Percentiles rank a stretch among this genome's conserved stretches.
Evolutionary conservation across 306 rosid species (phyloP).

Genomic region (Cicer yamashitae): DNA sequence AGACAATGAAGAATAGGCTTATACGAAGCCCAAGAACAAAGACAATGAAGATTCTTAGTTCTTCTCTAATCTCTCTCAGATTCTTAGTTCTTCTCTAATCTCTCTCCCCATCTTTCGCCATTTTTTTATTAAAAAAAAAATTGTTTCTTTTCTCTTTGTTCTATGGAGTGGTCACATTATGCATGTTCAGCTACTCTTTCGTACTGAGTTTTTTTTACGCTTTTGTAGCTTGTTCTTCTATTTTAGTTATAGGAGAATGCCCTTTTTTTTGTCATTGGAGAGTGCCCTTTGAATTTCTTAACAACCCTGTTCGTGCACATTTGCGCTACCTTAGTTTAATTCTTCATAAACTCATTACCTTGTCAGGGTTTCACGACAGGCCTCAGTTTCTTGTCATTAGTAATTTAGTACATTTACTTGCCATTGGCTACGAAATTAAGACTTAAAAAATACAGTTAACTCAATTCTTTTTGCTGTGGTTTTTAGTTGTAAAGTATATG

Average conservation of each 20-base stretch:
- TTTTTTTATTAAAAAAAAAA: background rate
- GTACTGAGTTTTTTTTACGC: background rate
- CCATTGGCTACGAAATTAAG: too few relatives aligned
- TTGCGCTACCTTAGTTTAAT: too few relatives aligned
- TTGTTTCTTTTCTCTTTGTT: background rate
- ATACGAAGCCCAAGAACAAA: background rate
- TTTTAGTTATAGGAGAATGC: background rate
- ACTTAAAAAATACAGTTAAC: too few relatives aligned
- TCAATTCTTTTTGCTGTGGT: too few relatives aligned
- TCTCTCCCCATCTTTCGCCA: background rate
- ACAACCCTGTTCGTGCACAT: too few relatives aligned
- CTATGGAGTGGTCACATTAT: background rate
- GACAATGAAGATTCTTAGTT: background rate
- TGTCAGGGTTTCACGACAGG: too few relatives aligned
- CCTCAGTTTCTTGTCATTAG: too few relatives aligned
- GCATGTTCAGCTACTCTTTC: background rate
- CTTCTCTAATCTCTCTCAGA: background rate
- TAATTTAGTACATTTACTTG: too few relatives aligned
- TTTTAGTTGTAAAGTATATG: too few relatives aligned
- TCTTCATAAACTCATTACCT: too few relatives aligned
- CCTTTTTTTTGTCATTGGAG: too few relatives aligned
- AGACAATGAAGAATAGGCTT: slow-evolving; percentile 6
- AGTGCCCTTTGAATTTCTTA: too few relatives aligned
- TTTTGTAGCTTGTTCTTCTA: background rate
- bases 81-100: background rate